These are phyloP conservation scores for Anisogramma anomala DNA, from an alignment of 2,329 filamentous ascomycete genomes.

Conservation along the genomic window DNA sequence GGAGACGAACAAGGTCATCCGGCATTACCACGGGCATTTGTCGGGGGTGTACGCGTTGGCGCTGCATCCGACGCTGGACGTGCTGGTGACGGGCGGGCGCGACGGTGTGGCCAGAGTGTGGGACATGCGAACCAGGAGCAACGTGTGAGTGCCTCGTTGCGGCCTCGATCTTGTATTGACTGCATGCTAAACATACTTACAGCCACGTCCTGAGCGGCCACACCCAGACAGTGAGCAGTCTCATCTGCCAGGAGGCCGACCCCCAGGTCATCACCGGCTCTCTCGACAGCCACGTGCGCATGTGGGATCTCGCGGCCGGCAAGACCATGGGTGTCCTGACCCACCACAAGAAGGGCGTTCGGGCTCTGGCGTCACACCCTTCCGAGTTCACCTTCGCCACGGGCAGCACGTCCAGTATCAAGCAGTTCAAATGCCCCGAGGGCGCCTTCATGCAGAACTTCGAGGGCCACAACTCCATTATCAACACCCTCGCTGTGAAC, in stretches of 20 bases:
- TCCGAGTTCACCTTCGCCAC: slow-evolving; percentile 93
- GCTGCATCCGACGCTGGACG: slow-evolving; percentile 88
- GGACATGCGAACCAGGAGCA: slow-evolving; percentile 96
- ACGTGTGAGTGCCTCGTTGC: slow-evolving; percentile 38
- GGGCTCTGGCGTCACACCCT: slow-evolving; percentile 73
- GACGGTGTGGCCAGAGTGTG: slow-evolving; percentile 92
- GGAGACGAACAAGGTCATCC: slow-evolving; percentile 98
- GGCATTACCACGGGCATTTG: slow-evolving; percentile 93
- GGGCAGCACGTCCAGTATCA: slow-evolving; percentile 85
- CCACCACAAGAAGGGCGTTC: slow-evolving; percentile 96
- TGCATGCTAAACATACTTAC: background rate
- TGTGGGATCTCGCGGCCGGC: slow-evolving; percentile 93
- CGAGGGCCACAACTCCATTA: slow-evolving; percentile 89
- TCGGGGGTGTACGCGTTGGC: slow-evolving; percentile 90
- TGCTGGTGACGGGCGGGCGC: slow-evolving; percentile 85
- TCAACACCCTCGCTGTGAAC: slow-evolving; percentile 88
- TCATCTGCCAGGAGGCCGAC: slow-evolving; percentile 91
- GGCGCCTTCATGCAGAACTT: slow-evolving; percentile 99
- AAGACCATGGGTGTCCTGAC: slow-evolving; percentile 95
- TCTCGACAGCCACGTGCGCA: slow-evolving; percentile 76
- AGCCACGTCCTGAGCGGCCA: slow-evolving; percentile 79
- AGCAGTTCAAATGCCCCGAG: slow-evolving; percentile 98
- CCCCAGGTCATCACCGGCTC: slow-evolving; percentile 92
- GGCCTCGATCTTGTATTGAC: background rate
- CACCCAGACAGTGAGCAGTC: slow-evolving; percentile 76